Evolutionary conservation across 73 alveolate species (phyloP), one percentile per base, ranked within the genome.

Genomic region (Paramecium sonneborni): DNA sequence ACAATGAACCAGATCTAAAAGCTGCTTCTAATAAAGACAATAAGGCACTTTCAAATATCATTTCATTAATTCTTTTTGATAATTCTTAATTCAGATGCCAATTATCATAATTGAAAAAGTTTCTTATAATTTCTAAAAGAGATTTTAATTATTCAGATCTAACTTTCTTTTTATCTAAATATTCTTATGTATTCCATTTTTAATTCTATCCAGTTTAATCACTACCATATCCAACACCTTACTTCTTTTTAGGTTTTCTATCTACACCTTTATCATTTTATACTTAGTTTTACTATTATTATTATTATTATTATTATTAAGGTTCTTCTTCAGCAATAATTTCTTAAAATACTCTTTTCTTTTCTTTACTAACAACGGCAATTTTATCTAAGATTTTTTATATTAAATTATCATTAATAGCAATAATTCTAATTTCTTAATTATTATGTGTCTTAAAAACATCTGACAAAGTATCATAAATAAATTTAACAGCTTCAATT

Each of bases 21-120:
- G 99, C 99, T 57, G 98, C 93, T 92, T 98, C 99, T 57, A 98
- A 94, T 18, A 98, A 95, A 1, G 99, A 99, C 20, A 97, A 92
- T 18, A 98, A 95, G 7, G 99, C 96, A 76, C 97, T 85, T 92
- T 96, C 98, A 76, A 96, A 94, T 46, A 98, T 69, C 85, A 92
- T 62, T 67, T 93, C 96, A 93, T 93, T 95, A 57, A 96, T 79
- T 14, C 92, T 90, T 48, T 92, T 85, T 57, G 97, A 93, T 46
- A 96, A 94, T 76, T 92, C 94, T 95, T 96, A 92, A 62, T 95
- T 96, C 90, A 88, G 28, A 21, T 34, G 82, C 74, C 86, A 32
- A 23, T 41, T 39, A 21, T 67, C 76, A 88, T 68, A 68, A 38
- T 92, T 93, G 85, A 98, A 94, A 91, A 97, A 92, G 67, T 96